A percentile compares a stretch with the other conserved stretches of the same genome.
These are phyloP conservation scores for Bombardia bombarda DNA, from an alignment of 495 filamentous ascomycete genomes.

Conservation along the genomic window DNA sequence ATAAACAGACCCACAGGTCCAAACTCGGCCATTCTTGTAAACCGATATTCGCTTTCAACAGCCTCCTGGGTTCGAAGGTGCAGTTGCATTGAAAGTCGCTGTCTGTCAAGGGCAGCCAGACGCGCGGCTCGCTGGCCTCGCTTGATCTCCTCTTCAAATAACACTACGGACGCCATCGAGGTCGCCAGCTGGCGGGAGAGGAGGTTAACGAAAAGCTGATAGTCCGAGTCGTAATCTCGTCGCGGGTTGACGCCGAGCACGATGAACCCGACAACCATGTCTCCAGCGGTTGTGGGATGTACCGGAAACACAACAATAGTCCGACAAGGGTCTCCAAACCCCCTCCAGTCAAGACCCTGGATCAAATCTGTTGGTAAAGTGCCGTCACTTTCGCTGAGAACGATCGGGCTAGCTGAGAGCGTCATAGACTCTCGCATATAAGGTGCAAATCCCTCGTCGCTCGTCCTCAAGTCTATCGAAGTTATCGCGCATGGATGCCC, in stretches of 20 bases:
- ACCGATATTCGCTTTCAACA: constrained; percentile 60
- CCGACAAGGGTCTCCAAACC: constrained; percentile 55
- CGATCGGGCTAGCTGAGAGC: constrained; percentile 41
- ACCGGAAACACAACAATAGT: constrained; percentile 63
- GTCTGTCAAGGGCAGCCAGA: constrained; percentile 55
- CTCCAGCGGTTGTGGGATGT: constrained; percentile 57
- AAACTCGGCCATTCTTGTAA: constrained; percentile 67
- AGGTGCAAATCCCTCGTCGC: constrained; percentile 55
- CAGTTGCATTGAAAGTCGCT: constrained; percentile 59
- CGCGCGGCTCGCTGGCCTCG: constrained; percentile 57
- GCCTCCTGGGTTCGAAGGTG: constrained; percentile 59
- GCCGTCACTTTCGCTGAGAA: constrained; percentile 49
- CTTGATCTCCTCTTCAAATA: constrained; percentile 68
- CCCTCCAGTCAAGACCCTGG: constrained; percentile 53
- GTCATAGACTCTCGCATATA: constrained; percentile 63
- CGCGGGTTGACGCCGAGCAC: constrained; percentile 63
- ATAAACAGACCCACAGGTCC: constrained; percentile 68
- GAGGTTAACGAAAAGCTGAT: constrained; percentile 60
- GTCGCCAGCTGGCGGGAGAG: constrained; percentile 62
- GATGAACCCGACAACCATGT: constrained; percentile 56
- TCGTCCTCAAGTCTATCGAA: constrained; percentile 50
- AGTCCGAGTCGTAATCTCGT: constrained; percentile 62
- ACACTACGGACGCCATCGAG: constrained; percentile 60
- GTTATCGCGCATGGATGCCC: constrained; percentile 46
- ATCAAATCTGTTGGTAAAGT: constrained; percentile 51